phyloP scores from a whole-genome alignment of 805 yeast species.

The Yamadazyma sp. region DNA sequence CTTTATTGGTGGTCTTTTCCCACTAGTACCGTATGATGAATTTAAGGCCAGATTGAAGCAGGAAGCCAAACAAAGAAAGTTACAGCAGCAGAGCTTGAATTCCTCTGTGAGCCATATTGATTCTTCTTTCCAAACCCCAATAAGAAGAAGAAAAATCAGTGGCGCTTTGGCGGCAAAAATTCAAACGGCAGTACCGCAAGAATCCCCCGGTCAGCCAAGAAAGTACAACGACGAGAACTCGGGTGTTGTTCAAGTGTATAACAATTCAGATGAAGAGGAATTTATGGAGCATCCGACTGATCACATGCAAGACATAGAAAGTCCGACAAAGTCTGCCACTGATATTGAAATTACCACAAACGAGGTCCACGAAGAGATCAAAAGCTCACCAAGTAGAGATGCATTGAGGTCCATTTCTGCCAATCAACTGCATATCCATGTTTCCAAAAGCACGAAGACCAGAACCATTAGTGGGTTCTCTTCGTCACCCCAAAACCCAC shows the following conservation, averaged over 20 bases:
- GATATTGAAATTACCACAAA: slow-evolving; percentile 9
- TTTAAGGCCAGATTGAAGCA: slow-evolving; percentile 53
- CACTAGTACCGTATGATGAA: slow-evolving; percentile 62
- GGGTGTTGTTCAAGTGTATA: slow-evolving; percentile 34
- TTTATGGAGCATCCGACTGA: slow-evolving; percentile 11
- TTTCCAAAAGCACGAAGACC: slow-evolving; percentile 20
- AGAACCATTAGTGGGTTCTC: slow-evolving; percentile 16
- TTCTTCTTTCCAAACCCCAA: slow-evolving; percentile 68
- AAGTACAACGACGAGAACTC: slow-evolving; percentile 47
- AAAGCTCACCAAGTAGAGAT: slow-evolving; percentile 31
- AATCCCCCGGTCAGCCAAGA: slow-evolving; percentile 97
- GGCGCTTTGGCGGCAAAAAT: slow-evolving; percentile 69
- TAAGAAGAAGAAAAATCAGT: slow-evolving; percentile 62
- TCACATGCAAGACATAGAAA: slow-evolving; percentile 18
- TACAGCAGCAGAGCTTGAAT: slow-evolving; percentile 33
- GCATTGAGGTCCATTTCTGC: slow-evolving; percentile 40
- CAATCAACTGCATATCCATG: slow-evolving; percentile 27
- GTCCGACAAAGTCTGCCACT: slow-evolving; percentile 11
- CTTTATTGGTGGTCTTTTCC: slow-evolving; percentile 64
- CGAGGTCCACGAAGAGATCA: slow-evolving; percentile 9
- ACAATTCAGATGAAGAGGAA: slow-evolving; percentile 47
- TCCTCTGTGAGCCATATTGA: slow-evolving; percentile 33
- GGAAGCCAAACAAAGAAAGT: slow-evolving; percentile 39
- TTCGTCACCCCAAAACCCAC: slow-evolving; percentile 15
- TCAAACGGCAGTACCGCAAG: slow-evolving; percentile 80